These are phyloP conservation scores for Umbelopsis sp. DNA, from an alignment of 192 early-diverging fungal species.

Conservation along the genomic window DNA sequence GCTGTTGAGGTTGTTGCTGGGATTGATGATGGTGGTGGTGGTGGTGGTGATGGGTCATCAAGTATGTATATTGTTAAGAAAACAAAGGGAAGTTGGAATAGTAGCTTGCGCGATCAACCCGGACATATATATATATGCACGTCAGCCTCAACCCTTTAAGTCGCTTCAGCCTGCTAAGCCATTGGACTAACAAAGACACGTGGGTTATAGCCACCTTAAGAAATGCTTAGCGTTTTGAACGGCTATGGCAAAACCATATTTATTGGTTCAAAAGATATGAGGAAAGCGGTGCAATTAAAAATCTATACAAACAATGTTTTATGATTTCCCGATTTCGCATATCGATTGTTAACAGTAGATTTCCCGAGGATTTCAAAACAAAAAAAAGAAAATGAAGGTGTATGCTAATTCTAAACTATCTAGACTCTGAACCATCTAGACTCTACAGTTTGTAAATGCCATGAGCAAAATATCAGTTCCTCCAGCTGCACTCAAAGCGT, in stretches of 20 bases:
- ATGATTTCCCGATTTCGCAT: background rate
- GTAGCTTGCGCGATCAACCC: background rate
- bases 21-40: background rate
- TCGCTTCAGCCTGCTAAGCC: background rate
- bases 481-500: constrained; percentile 79
- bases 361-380: background rate
- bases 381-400: background rate
- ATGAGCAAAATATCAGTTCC: constrained; percentile 91
- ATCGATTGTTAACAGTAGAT: too few relatives aligned
- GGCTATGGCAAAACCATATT: background rate
- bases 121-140: background rate
- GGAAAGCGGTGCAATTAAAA: too few relatives aligned
- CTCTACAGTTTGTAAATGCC: constrained; percentile 77
- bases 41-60: background rate
- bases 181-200: background rate
- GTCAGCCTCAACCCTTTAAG: background rate
- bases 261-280: background rate
- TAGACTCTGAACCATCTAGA: constrained; percentile 40
- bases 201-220: background rate
- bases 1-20: background rate
- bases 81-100: background rate
- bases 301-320: background rate
- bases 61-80: background rate
- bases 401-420: background rate
- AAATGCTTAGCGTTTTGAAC: background rate